Base-by-base conservation (phyloP, 805 yeast species). In the Henningerozyma blattae region DNA sequence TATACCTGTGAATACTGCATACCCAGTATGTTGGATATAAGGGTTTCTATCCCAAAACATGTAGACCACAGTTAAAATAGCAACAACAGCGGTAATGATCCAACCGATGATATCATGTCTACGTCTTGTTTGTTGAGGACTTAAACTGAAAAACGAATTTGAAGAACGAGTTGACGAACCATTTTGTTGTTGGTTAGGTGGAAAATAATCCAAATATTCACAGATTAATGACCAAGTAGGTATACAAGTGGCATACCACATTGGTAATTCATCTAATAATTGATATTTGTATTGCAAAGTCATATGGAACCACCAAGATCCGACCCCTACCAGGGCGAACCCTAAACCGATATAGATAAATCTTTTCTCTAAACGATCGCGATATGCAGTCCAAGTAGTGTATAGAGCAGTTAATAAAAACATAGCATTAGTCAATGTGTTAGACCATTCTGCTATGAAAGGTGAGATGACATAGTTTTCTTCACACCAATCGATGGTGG, bases 401-500 rank as follows among this genome's bases (percentile, higher is more conserved):
- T 62, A 77, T 18, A 48, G 30, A 0, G 89, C 93, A 16, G 73
- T 52, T 4, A 66, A 47, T 29, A 70, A 61, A 45, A 73, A 74
- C 14, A 61, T 61, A 5, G 68, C 59, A 44, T 89, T 89, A 29
- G 97, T 85, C 22, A 75, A 50, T 2, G 95, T 82, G 53, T 89
- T 89, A 39, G 86, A 67, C 32, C 83, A 78, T 53, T 89, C 97
- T 3, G 96, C 95, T 32, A 89, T 65, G 50, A 81, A 89, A 12
- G 70, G 70, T 10, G 89, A 70, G 2, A 86, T 80, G 14, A 85
- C 86, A 52, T 87, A 87, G 61, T 87, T 87, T 56, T 87, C 96
- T 49, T 87, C 97, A 58, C 97, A 87, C 96, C 96, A 87, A 53
- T 87, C 96, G 28, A 89, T 89, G 13, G 97, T 89, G 24, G 94